These are phyloP conservation scores for Phaseolus coccineus DNA, from an alignment of 331 rosid species.

Conservation along the genomic window DNA sequence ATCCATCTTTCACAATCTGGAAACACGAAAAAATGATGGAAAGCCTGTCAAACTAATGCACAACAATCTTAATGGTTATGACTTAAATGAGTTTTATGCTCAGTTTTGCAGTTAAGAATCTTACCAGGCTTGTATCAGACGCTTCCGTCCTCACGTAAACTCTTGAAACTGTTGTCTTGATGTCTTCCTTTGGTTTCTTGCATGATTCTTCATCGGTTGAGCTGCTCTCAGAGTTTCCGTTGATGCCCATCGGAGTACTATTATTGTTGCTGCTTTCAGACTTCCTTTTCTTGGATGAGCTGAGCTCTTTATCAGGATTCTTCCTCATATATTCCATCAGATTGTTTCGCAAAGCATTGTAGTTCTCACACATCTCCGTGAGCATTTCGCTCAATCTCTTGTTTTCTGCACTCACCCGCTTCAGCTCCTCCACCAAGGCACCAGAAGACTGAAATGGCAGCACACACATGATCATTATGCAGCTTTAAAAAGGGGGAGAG, in stretches of 20 bases:
- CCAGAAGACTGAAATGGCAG: constrained; percentile 54
- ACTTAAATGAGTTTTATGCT: constrained; percentile 11
- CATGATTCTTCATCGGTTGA: constrained; percentile 81
- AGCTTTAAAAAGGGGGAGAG: neutral
- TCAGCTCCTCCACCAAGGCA: constrained; percentile 79
- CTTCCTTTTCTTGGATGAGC: constrained; percentile 76
- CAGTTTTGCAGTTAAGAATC: constrained; percentile 15
- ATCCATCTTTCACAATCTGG: constrained; percentile 92
- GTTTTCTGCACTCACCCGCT: constrained; percentile 83
- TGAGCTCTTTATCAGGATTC: constrained; percentile 64
- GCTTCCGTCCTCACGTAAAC: constrained; percentile 66
- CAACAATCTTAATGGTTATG: neutral
- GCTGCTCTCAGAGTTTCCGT: constrained; percentile 82
- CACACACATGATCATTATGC: constrained; percentile 11
- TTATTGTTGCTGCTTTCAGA: constrained; percentile 66
- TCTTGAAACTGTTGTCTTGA: constrained; percentile 69
- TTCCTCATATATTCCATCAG: constrained; percentile 69
- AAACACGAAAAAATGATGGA: constrained; percentile 15
- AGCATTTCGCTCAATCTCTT: constrained; percentile 85
- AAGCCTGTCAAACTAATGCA: constrained; percentile 35
- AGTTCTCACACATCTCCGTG: constrained; percentile 85
- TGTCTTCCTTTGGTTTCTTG: constrained; percentile 76
- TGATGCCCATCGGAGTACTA: constrained; percentile 41
- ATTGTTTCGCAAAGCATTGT: constrained; percentile 69
- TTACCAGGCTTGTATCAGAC: constrained; percentile 80